Evolutionary conservation across 2,329 filamentous ascomycete species (phyloP).

Genomic region (Volutella citrinella): DNA sequence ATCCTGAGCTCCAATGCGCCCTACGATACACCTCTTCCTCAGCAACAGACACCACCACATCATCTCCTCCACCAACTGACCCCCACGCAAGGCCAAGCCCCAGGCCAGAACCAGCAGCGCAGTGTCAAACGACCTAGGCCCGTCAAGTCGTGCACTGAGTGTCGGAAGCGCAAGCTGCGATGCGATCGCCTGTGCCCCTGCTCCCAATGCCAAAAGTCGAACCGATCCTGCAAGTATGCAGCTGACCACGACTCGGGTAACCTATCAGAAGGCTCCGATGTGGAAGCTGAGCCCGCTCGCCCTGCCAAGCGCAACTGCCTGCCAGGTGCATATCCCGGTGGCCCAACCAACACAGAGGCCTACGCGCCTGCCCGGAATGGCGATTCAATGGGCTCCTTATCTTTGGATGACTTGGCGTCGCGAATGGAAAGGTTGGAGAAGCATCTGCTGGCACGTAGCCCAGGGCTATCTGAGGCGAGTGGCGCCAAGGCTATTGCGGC

Average conservation of each 20-base stretch:
- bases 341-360: conserved; percentile 18
- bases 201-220: conserved; percentile 57
- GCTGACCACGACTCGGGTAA: conserved; percentile 46
- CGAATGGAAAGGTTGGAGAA: conserved; percentile 55
- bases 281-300: conserved; percentile 31
- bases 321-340: conserved; percentile 20
- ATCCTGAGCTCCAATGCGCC: conserved; percentile 21
- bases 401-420: conserved; percentile 46
- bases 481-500: conserved; percentile 31
- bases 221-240: conserved; percentile 50
- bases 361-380: conserved; percentile 30
- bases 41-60: conserved; percentile 24
- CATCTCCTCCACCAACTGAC: conserved; percentile 26
- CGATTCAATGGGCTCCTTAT: conserved; percentile 29
- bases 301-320: conserved; percentile 38
- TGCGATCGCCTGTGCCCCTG: conserved; percentile 57
- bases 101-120: conserved; percentile 32
- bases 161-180: conserved; percentile 54
- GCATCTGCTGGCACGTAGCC: conserved; percentile 41
- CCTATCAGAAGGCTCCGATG: conserved; percentile 49
- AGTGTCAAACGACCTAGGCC: conserved; percentile 53
- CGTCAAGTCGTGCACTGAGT: conserved; percentile 55
- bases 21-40: conserved; percentile 18
- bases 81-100: conserved; percentile 19
- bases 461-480: conserved; percentile 36